Percentiles rank a stretch among this genome's conserved stretches.
Evolutionary conservation across 192 early-diverging fungal genomes (phyloP).

Genomic region (Phlyctochytrium planicorne): DNA sequence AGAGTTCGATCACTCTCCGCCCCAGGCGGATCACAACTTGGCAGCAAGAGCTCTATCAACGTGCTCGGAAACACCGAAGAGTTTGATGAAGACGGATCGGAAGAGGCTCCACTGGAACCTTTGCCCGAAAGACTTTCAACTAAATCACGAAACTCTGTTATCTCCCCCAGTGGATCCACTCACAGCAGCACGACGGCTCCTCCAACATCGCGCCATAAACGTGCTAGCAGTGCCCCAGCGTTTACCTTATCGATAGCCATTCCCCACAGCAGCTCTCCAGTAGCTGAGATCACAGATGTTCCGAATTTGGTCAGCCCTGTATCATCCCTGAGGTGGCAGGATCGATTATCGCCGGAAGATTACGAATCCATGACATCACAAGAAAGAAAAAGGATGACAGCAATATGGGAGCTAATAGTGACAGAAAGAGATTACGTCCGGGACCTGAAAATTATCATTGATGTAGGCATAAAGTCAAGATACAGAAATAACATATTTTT

Average conservation of each 20-base stretch:
- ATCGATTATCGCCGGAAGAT: constrained; percentile 18
- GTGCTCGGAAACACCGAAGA: not conserved
- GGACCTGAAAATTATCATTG: constrained; percentile 52
- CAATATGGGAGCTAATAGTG: constrained; percentile 46
- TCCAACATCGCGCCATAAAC: constrained; percentile 6
- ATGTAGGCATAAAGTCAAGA: constrained; percentile 23
- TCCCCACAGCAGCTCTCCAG: not conserved
- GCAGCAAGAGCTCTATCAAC: not conserved
- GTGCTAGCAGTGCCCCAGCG: constrained; percentile 15
- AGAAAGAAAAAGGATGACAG: constrained; percentile 40
- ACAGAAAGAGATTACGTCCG: constrained; percentile 56
- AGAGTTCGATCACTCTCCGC: constrained; percentile 29
- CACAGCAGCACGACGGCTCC: not conserved
- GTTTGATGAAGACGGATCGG: not conserved
- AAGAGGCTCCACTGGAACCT: not conserved
- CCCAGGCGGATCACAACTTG: constrained; percentile 4
- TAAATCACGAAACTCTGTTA: not conserved
- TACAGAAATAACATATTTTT: not conserved
- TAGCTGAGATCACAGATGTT: not conserved
- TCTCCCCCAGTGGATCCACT: not conserved
- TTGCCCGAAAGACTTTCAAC: not conserved
- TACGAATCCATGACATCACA: constrained; percentile 23
- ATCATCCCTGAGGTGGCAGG: constrained; percentile 29
- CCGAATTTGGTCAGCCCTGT: not conserved
- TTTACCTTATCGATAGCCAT: not conserved